phyloP scores from a whole-genome alignment of 352 stramenopile genomes.

The Globisporangium abappressorium region DNA sequence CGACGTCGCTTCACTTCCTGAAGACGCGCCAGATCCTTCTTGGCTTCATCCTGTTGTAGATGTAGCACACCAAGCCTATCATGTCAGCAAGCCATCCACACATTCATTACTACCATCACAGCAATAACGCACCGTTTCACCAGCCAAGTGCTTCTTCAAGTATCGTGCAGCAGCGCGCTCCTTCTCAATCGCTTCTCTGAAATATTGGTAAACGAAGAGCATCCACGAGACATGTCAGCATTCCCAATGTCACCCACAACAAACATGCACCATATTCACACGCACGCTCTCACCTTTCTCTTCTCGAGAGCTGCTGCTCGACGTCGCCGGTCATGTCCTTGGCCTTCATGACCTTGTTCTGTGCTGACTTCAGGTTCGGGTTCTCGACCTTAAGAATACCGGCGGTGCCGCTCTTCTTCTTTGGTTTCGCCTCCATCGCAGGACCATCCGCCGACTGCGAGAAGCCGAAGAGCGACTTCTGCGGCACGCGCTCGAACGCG shows the following conservation, averaged over 20 bases:
- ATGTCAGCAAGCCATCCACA: background rate
- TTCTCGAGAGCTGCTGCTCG: conserved; percentile 72
- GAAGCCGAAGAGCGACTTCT: conserved; percentile 71
- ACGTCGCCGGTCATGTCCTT: conserved; percentile 72
- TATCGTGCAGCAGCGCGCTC: conserved; percentile 68
- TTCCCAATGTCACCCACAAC: background rate
- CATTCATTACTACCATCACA: background rate
- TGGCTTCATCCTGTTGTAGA: conserved; percentile 60
- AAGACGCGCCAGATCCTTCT: conserved; percentile 81
- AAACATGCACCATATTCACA: background rate
- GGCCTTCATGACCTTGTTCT: conserved; percentile 85
- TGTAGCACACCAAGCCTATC: background rate
- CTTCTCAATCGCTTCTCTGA: conserved; percentile 83
- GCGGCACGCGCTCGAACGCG: conserved; percentile 75
- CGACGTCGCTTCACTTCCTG: conserved; percentile 76
- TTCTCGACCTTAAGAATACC: conserved; percentile 80
- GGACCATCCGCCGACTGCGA: conserved; percentile 56
- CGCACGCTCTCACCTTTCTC: conserved; percentile 57
- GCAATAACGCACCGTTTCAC: conserved; percentile 53
- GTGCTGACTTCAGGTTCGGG: conserved; percentile 64
- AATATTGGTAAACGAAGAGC: background rate
- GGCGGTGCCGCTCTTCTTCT: conserved; percentile 71
- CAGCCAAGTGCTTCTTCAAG: conserved; percentile 82
- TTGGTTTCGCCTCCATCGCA: conserved; percentile 50
- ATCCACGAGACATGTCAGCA: background rate